Base-by-base conservation (phyloP, 2,329 filamentous ascomycete genomes). In the Diaporthe sp. region DNA sequence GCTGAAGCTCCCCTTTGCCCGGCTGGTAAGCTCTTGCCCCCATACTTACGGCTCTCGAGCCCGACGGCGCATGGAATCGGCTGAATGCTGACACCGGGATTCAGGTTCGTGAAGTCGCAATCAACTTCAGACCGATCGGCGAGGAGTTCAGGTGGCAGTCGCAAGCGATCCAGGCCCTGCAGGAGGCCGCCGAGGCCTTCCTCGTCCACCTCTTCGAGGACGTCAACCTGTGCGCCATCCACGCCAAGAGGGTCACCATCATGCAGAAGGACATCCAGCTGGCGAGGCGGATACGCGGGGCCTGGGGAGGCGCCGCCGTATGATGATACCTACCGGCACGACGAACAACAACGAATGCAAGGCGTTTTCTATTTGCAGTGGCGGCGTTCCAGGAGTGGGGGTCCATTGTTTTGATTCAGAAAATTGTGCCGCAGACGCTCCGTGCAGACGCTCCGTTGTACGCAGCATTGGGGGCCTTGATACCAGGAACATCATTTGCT, bases 251-350 rank as follows among this genome's bases (percentile, higher is more conserved):
- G 82, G 95, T 98, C 71, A 98, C 96, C 52, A 97, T 98, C 80
- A 96, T 97, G 94, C 95, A 97, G 85, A 98, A 98, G 86, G 97
- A 98, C 84, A 98, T 99, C 80, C 96, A 98, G 86, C 90, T 98
- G 76, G 96, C 96, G 28, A 88, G 94, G 80, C 87, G 94, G 78
- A 95, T 96, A 85, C 88, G 94, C 69, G 94, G 94, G 17, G 89
- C 92, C 60, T 96, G 93, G 93, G 94, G 92, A 61, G 93, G 93
- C 7, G 79, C 88, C 86, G 85, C 54, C 0, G 60, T 58, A 55
- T 54, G 57, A 55, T 54, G 57, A 72, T 64, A 72, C 45, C 57
- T 57, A 17, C 57, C 8, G 57, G 57, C 47, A 19, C 22, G 25
- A 40, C 22, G 30, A 38, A 54, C 40, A 33, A 33, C 15, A 25